Base-by-base conservation (phyloP, 2,329 filamentous ascomycete species). In the Sporothrix variecibatus region DNA sequence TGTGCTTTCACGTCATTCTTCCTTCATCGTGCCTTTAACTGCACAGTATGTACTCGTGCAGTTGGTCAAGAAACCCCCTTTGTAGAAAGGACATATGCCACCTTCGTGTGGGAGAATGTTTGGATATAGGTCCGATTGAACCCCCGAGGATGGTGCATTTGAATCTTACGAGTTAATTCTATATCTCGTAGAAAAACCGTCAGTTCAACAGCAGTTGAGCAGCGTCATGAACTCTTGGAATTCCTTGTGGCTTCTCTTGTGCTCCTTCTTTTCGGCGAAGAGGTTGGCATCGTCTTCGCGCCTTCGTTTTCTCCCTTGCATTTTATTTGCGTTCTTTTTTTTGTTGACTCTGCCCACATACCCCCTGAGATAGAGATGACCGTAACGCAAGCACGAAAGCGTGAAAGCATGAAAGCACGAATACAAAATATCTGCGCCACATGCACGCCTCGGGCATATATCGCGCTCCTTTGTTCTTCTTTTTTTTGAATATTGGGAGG, bases 361-460 rank as follows among this genome's bases (percentile, higher is more conserved):
- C 62, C 31, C 31, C 31, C 31, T 64, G 62, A 65, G 51, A 53
- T 23, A 28, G 23, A 26, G 40, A 17, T 8, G 38, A 26, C n/a
- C 12, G 62, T 11, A 17, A 46, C 12, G 62, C 38, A 40, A 58
- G 38, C 38, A 46, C 40, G n/a, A 26, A 65, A 43, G 38, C 38
- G 4, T 38, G 38, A 43, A 20, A 26, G 28, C 2, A 23, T 17
- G 23, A 26, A 53, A 23, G 20, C 20, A 43, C 17, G 49, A n/a
- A 53, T 53, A 9, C 3, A 12, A 65, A 28, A 67, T 49, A 28
- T 26, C 49, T 23, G 64, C 49, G 64, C 64, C 64, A 49, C 40
- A 46, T 67, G 64, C 40, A 67, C 40, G 40, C 38, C 40, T 67
- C 64, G 64, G 40, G 23, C 40, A 49, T 67, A 28, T n/a, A 46